Base-by-base conservation (phyloP, 345 rosid species). In the Raphanus sativus region DNA sequence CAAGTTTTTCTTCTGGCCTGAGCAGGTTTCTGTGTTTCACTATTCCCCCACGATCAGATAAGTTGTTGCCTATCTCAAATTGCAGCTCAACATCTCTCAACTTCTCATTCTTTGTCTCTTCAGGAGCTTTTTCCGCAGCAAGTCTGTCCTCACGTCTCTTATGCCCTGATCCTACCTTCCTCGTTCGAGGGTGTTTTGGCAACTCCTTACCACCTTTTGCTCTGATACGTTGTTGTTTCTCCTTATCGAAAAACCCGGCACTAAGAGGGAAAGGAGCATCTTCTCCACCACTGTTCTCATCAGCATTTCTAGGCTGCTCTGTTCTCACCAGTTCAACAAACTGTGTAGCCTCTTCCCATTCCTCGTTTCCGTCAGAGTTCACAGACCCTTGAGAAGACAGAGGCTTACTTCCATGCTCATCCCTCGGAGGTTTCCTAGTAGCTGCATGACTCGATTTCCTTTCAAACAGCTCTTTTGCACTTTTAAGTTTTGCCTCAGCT, bases 281-380 rank as follows among this genome's bases (percentile, higher is more conserved):
- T 59, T 82, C 86, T 69, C 67, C 82, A 56, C 80, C 82, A 69
- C 65, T 83, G 71, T 74, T 81, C 71, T 83, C 87, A 63, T 71
- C 67, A 81, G 79, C 77, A 70, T 61, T 83, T 69, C 77, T 77
- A 7, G 87, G 84, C 77, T 80, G 78, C 78, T 87, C 86, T 50
- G 83, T 84, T 77, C 78, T 79, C 68, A 85, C 94, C 83, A 91
- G 71, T 76, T 91, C 93, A 77, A 86, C 91, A 85, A 84, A 89
- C 42, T 88, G 83, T 4, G 83, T 71, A 71, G 92, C 90, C 70
- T 89, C 96, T 83, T 90, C 85, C 96, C 96, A 90, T 75, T 88
- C 92, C 73, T 83, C 87, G 74, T 82, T 86, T 75, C 78, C 92
- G 69, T 84, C 86, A 65, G 80, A 73, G 71, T 50, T 67, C 21